Evolutionary conservation across 768 basidiomycete genomes (phyloP), one percentile per base, ranked within the genome.

Genomic region (Plicaturopsis crispa): DNA sequence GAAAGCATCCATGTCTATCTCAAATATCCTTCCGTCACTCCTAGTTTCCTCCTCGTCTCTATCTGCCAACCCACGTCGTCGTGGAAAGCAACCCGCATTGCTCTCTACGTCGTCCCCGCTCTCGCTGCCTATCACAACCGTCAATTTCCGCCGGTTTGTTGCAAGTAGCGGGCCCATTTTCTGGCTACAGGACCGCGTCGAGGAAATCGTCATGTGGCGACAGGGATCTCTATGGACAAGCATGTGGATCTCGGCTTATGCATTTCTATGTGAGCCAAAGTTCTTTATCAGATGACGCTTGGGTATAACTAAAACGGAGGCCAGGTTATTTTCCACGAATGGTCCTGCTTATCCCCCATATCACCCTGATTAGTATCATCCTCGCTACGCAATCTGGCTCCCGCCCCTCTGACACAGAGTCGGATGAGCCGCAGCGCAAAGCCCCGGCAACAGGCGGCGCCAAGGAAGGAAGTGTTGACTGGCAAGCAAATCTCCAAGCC

Each of bases 151-250:
- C 45, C 66, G 87, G 17, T 93, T 94, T 42, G 73, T 92, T 3
- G 70, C 77, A 5, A 79, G 71, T 47, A 67, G 78, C 3, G 86
- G 87, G 1, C 82, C 85, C 0, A 61, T 91, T 5, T 94, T 93
- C 50, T 94, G 90, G 91, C 46, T 93, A 14, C 87, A 88, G 59
- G 91, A 96, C 53, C 62, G 91, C 1, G 52, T 87, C 11, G 91
- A 94, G 55, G 91, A 93, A 60, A 68, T 91, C 3, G 39, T 93
- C 3, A 65, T 85, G 46, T 93, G 91, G 91, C 80, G 74, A 54
- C 70, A 73, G 32, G 80, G 82, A 0, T 82, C 79, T 81, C 72
- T 69, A 49, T 64, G 74, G 30, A 92, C 91, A 1, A 53, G 62
- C 28, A 69, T 75, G 0, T 93, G 84, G 82, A 79, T 93, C 62